Base-by-base conservation (phyloP, 805 yeast genomes). In the Jamesozyma gamospora region DNA sequence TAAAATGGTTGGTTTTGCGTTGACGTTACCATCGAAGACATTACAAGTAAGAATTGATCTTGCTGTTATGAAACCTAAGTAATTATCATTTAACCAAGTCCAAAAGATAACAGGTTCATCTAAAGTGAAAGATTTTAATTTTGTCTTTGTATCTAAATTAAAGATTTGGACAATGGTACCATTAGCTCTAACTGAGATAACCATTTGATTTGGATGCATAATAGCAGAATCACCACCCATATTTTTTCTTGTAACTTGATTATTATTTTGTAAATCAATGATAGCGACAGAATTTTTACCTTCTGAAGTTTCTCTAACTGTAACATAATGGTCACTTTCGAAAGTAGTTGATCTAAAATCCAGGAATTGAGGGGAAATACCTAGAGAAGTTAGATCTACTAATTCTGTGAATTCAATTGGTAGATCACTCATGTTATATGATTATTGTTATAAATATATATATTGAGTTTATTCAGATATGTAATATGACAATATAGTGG, bases 211-310 rank as follows among this genome's bases (percentile, higher is more conserved):
- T 27, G 98, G 97, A 63, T 87, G 94, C 92, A 92, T 79, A 58
- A 92, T 92, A 37, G 96, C 97, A 46, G 87, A 83, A 65, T 92
- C 99, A 34, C 98, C 99, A 41, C 84, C 74, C 95, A 92, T 92
- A 62, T 84, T 82, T 65, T 92, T 90, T 58, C 94, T 79, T 17
- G 83, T 81, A 44, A 88, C 77, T 52, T 76, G 74, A 64, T 84
- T 84, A 67, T 77, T 77, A 58, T 83, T 78, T 48, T 75, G 71
- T 55, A 92, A 71, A 58, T 92, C 94, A 46, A 92, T 76, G 53
- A 92, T 92, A 33, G 95, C 95, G 39, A 94, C 97, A n/a, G 92
- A 73, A 64, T 86, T 88, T 45, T 24, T 19, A 34, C 75, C 72
- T 37, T 64, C 64, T 8, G 31, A 17, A 26, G 74, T 63, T 58